A percentile compares a stretch with the other conserved stretches of the same genome.
Conservation (phyloP, 2,329 filamentous ascomycete species). For the Aspergillus sp. region DNA sequence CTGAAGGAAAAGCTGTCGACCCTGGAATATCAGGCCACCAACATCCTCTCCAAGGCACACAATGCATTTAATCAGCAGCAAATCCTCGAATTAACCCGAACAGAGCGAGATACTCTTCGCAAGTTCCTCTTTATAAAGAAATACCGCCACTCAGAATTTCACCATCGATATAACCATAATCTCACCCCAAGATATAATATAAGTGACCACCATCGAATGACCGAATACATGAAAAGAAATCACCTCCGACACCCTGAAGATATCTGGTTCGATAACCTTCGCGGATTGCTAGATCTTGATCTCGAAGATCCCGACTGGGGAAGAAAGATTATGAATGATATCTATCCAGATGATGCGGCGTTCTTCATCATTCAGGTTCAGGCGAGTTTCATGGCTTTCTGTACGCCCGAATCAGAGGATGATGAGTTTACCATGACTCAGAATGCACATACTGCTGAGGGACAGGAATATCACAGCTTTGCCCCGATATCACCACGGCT, state of each 20-base stretch:
- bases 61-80: constrained; percentile 4
- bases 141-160: constrained; percentile 36
- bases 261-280: constrained; percentile 32
- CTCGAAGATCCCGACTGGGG: constrained; percentile 22
- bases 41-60: constrained; percentile 15
- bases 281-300: constrained; percentile 23
- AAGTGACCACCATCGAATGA: constrained; percentile 28
- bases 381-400: constrained; percentile 24
- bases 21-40: constrained; percentile 19
- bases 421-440: constrained; percentile 33
- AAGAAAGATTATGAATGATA: constrained; percentile 18
- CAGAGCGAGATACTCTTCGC: constrained; percentile 34
- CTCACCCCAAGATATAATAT: constrained; percentile 26
- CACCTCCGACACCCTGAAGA: constrained; percentile 23
- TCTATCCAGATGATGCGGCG: constrained; percentile 24
- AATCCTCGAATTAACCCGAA: constrained; percentile 24
- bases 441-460: constrained; percentile 27
- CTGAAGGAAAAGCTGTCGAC: constrained; percentile 22
- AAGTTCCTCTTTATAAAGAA: constrained; percentile 46
- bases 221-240: constrained; percentile 27
- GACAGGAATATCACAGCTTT: constrained; percentile 16
- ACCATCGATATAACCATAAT: constrained; percentile 32
- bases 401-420: constrained; percentile 15
- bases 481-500: constrained; percentile 11
- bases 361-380: constrained; percentile 24